A percentile compares a stretch with the other conserved stretches of the same genome.
phyloP scores from a whole-genome alignment of 805 yeast species.

The Wickerhamiella kazuoi region DNA sequence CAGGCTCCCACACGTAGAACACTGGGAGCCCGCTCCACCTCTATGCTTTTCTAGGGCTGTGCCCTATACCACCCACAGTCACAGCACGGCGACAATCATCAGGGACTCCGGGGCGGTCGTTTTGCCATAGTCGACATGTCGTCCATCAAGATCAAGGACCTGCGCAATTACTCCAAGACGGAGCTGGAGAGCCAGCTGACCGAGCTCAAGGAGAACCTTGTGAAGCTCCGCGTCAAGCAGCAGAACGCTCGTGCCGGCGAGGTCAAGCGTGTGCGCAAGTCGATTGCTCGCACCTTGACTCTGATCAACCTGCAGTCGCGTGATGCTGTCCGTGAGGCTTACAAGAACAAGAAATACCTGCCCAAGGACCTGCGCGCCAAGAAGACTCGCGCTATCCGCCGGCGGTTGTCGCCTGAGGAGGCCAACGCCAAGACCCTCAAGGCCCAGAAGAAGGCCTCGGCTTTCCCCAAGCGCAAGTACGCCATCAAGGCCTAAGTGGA shows the following conservation, averaged over 20 bases:
- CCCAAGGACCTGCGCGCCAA: slow-evolving; percentile 99
- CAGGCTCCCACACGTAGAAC: too few species aligned
- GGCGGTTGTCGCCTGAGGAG: slow-evolving; percentile 81
- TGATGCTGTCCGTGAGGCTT: slow-evolving; percentile 83
- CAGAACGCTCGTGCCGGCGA: slow-evolving; percentile 47
- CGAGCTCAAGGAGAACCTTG: slow-evolving; percentile 92
- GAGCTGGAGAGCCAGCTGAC: slow-evolving; percentile 87
- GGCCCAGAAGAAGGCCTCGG: slow-evolving; percentile 79
- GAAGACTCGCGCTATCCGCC: slow-evolving; percentile 99
- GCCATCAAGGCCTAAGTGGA: slow-evolving; percentile 82
- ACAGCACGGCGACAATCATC: background rate
- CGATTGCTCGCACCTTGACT: slow-evolving; percentile 96
- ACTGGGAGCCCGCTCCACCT: background rate
- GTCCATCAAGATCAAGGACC: slow-evolving; percentile 72
- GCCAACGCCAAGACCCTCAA: slow-evolving; percentile 65
- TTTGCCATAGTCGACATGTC: slow-evolving; percentile 8
- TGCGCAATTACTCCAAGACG: slow-evolving; percentile 92
- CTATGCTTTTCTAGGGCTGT: background rate
- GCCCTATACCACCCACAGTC: slow-evolving; percentile 1
- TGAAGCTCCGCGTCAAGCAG: slow-evolving; percentile 90
- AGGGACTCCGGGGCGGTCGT: background rate
- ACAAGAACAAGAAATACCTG: slow-evolving; percentile 68
- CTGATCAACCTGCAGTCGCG: slow-evolving; percentile 94
- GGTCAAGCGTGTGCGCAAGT: slow-evolving; percentile 93
- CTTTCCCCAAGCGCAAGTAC: slow-evolving; percentile 96